A percentile compares a stretch with the other conserved stretches of the same genome.
Conservation (phyloP, 202 grass and related monocot species). For the Zizania palustris region DNA sequence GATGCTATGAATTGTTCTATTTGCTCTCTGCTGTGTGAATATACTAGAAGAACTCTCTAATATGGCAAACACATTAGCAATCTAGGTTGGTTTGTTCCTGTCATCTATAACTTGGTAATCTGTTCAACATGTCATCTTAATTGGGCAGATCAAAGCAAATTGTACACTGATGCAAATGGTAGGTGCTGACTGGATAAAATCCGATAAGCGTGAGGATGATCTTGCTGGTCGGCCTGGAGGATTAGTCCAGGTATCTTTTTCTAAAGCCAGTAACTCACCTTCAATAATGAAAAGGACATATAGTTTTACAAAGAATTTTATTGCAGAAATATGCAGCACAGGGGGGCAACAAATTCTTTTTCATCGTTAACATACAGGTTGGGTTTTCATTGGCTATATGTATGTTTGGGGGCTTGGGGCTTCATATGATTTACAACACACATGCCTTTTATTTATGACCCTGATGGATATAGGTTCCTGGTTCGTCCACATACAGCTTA, state of each 20-base stretch:
- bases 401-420: not conserved
- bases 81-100: conserved; percentile 11
- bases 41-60: not conserved
- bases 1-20: not conserved
- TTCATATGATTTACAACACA: conserved; percentile 19
- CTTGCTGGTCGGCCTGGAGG: conserved; percentile 71
- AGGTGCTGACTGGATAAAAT: conserved; percentile 97
- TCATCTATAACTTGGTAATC: conserved; percentile 30
- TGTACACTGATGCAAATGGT: conserved; percentile 98
- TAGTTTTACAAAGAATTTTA: conserved; percentile 35
- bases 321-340: conserved; percentile 94
- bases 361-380: conserved; percentile 97
- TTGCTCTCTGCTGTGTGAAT: not conserved
- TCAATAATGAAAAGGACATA: conserved; percentile 4
- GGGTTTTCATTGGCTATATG: conserved; percentile 20
- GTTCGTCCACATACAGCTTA: conserved; percentile 86
- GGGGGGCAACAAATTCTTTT: conserved; percentile 84
- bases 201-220: conserved; percentile 96
- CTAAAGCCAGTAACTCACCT: conserved; percentile 28
- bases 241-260: conserved; percentile 75
- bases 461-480: conserved; percentile 72
- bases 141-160: conserved; percentile 80
- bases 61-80: conserved; percentile 17
- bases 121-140: conserved; percentile 24
- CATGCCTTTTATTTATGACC: conserved; percentile 32